Base-by-base conservation (phyloP, 139 green algal species). In the Asterochloris erici region DNA sequence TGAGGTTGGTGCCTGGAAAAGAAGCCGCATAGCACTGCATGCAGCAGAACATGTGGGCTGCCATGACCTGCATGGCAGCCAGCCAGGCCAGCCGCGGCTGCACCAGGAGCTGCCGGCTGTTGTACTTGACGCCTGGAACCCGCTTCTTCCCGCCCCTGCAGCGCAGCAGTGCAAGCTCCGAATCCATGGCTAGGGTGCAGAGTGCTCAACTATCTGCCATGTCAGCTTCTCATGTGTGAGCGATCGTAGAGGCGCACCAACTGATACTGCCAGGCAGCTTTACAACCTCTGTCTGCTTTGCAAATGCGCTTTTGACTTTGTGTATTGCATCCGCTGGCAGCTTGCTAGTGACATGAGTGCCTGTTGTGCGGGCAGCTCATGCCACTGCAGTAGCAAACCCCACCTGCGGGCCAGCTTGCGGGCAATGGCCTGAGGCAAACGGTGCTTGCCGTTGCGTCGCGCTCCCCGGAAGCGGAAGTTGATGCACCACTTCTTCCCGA, bases 61-160 rank as follows among this genome's bases (percentile, higher is more conserved):
- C 13, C 12, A 10, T 69, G 29, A 69, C 76, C 76, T 80, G 68
- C 23, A 82, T 76, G 19, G 47, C 78, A 9, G 84, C 85, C 13
- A 76, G 23, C 89, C 89, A 93, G 9, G 26, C 63, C 73, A 80
- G 54, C 13, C 82, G 84, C 10, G 74, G 74, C 26, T 79, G 73
- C 61, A 83, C 19, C 63, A 63, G 70, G 14, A 69, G 75, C 19
- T 79, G 15, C 73, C 84, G 85, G 71, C 38, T 38, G 38, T 77
- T 79, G 79, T 90, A 90, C 63, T 61, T 73, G 27, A 90, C 64
- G 23, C 86, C 86, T 17, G 77, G 63, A 24, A 92, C 84, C 23
- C 77, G 84, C 71, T 82, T 60, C 28, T 66, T 76, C 12, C 88
- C 84, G n/a, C 82, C 83, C 88, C 87, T 91, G 85, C 74, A 83